Evolutionary conservation across 345 rosid species (phyloP).

Genomic region (Pistacia atlantica): DNA sequence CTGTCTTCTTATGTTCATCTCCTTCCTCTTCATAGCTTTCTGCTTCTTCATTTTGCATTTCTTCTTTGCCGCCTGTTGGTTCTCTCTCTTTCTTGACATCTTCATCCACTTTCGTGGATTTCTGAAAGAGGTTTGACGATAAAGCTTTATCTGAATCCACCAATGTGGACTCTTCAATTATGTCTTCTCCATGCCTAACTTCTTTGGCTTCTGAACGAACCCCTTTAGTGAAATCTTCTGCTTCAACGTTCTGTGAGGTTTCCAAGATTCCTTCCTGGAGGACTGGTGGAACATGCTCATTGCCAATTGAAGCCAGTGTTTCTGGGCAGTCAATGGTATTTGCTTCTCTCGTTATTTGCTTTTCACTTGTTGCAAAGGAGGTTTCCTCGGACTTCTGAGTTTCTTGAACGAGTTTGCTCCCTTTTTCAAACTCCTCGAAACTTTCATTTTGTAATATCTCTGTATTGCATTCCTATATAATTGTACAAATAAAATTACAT

Average conservation of each 20-base stretch:
- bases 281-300: conserved; percentile 23
- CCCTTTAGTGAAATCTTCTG: conserved; percentile 23
- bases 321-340: conserved; percentile 16
- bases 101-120: conserved; percentile 27
- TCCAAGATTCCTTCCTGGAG: conserved; percentile 30
- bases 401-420: conserved; percentile 20
- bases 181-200: conserved; percentile 31
- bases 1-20: conserved; percentile 48
- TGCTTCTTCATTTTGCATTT: conserved; percentile 23
- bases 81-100: conserved; percentile 30
- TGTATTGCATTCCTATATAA: conserved; percentile 35
- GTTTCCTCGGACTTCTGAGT: conserved; percentile 28
- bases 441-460: conserved; percentile 25
- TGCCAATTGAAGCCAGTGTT: conserved; percentile 19
- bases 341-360: conserved; percentile 35
- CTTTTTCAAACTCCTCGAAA: conserved; percentile 16
- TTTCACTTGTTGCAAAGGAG: conserved; percentile 21
- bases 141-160: conserved; percentile 40
- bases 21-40: conserved; percentile 40
- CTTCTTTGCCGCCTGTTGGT: conserved; percentile 24
- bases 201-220: conserved; percentile 25
- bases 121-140: conserved; percentile 48
- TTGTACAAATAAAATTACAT: conserved; percentile 15
- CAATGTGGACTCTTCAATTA: conserved; percentile 21
- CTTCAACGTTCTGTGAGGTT: conserved; percentile 23